Evolutionary conservation across 1,284 basidiomycete genomes (phyloP).

Genomic region (Puccinia hordei): DNA sequence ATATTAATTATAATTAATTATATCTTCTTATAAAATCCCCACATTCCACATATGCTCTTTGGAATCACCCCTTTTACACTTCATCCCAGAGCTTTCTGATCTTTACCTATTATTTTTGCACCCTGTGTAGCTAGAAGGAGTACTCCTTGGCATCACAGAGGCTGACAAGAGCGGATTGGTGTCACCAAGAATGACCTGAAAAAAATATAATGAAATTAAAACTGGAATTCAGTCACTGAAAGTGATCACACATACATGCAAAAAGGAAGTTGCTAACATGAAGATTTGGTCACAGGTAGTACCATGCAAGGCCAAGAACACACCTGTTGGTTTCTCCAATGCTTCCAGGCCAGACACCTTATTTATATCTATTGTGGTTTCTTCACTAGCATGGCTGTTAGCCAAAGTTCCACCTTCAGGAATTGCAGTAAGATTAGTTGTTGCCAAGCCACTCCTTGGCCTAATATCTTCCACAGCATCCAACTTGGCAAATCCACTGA

Average conservation of each 20-base stretch:
- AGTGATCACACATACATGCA: not conserved
- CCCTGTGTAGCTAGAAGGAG: too few species aligned
- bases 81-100: too few species aligned
- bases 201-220: too few species aligned
- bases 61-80: too few species aligned
- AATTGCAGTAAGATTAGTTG: conserved; percentile 20
- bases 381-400: not conserved
- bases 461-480: conserved; percentile 50
- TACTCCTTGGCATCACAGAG: too few species aligned
- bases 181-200: conserved; percentile 58
- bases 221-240: not conserved
- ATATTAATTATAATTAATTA: too few species aligned
- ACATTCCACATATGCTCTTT: too few species aligned
- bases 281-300: conserved; percentile 60
- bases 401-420: conserved; percentile 20
- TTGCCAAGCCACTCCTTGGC: conserved; percentile 26
- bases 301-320: conserved; percentile 57
- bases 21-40: too few species aligned
- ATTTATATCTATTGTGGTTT: conserved; percentile 4
- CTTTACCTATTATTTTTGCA: too few species aligned
- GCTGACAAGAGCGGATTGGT: conserved; percentile 56
- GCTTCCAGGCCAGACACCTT: not conserved
- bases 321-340: conserved; percentile 18
- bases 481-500: too few species aligned
- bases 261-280: conserved; percentile 52